Evolutionary conservation across 768 basidiomycete species (phyloP).

Genomic region (Tricholoma bakamatsutake): DNA sequence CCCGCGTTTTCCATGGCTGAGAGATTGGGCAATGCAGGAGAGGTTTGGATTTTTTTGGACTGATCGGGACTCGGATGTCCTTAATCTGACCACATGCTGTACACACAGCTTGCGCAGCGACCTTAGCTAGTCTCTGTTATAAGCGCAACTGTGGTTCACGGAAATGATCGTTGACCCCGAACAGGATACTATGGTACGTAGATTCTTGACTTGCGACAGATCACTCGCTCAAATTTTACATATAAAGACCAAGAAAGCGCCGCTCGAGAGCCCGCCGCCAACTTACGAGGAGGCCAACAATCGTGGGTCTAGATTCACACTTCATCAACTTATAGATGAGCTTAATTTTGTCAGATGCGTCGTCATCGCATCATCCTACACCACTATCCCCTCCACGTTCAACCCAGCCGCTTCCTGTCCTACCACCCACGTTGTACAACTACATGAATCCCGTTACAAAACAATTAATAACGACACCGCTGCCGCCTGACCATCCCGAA

Average conservation of each 20-base stretch:
- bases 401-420: constrained; percentile 8
- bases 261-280: constrained; percentile 43
- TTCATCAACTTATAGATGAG: not conserved
- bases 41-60: constrained; percentile 8
- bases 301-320: constrained; percentile 17
- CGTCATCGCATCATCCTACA: not conserved
- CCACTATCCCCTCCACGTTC: constrained; percentile 14
- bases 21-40: constrained; percentile 14
- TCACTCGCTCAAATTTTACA: constrained; percentile 1
- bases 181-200: constrained; percentile 20
- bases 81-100: constrained; percentile 9
- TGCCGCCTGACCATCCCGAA: constrained; percentile 76
- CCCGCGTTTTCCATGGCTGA: constrained; percentile 22
- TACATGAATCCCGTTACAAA: constrained; percentile 61
- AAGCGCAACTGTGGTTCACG: not conserved
- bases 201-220: constrained; percentile 1
- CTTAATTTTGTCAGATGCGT: not conserved
- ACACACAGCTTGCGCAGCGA: not conserved
- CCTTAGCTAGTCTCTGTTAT: constrained; percentile 8
- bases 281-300: constrained; percentile 32
- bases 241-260: constrained; percentile 12
- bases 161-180: constrained; percentile 25
- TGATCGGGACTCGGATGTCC: constrained; percentile 14
- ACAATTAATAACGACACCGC: constrained; percentile 50
- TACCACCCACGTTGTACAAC: constrained; percentile 53